Conservation (phyloP, 129 eudicot genomes). For the Chrysanthemum makinoi region DNA sequence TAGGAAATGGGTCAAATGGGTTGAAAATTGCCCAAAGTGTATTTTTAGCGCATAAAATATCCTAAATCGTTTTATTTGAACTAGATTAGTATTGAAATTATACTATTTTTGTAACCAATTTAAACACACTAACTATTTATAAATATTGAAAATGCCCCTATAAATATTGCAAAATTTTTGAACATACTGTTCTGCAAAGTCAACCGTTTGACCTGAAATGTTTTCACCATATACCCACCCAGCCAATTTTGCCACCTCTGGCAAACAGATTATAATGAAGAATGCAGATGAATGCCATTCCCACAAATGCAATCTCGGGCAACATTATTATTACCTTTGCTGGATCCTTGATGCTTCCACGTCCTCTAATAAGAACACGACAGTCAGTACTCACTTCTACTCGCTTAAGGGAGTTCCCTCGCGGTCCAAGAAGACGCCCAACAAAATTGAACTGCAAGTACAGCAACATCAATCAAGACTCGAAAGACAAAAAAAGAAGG, state of each 20-base stretch:
- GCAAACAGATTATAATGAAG: too few relatives aligned
- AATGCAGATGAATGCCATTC: too few relatives aligned
- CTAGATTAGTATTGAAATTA: not conserved
- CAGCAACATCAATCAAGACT: constrained; percentile 9
- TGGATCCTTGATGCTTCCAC: constrained; percentile 99
- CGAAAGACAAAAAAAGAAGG: not conserved
- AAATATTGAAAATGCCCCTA: too few relatives aligned
- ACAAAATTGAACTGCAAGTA: constrained; percentile 83
- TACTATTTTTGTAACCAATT: not conserved
- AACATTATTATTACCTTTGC: constrained; percentile 55
- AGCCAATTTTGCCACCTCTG: not conserved
- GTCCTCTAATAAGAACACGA: constrained; percentile 95
- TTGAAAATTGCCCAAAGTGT: not conserved
- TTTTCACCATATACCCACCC: not conserved
- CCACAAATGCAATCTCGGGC: not conserved
- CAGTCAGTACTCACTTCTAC: constrained; percentile 96
- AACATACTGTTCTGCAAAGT: not conserved
- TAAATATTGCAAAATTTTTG: not conserved
- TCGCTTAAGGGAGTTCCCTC: constrained; percentile 97
- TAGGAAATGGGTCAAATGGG: not conserved
- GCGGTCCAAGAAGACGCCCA: constrained; percentile 98
- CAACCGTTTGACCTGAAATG: too few relatives aligned
- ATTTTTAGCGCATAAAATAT: not conserved
- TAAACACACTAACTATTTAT: not conserved
- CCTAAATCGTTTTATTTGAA: not conserved